A percentile compares a stretch with the other conserved stretches of the same genome.
phyloP scores from a whole-genome alignment of 2,329 filamentous ascomycete genomes.

The Epichloe typhina region DNA sequence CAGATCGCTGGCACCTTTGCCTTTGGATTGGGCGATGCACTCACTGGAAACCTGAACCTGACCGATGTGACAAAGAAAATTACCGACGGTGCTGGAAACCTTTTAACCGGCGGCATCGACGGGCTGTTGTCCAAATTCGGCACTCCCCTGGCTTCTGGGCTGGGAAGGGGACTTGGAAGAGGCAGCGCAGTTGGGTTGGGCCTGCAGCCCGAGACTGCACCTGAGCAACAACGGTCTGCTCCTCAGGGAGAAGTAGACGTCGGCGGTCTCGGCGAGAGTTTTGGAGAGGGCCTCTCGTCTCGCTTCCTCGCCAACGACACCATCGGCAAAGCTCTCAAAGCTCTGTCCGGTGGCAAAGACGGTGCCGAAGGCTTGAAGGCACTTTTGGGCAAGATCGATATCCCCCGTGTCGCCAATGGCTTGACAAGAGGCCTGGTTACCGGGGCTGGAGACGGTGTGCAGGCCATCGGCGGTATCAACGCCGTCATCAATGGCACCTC shows the following conservation, averaged over 20 bases:
- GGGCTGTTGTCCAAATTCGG: slow-evolving; percentile 5
- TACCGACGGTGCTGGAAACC: neutral
- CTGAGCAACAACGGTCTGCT: slow-evolving; percentile 3
- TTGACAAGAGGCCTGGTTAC: slow-evolving; percentile 22
- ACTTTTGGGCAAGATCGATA: slow-evolving; percentile 9
- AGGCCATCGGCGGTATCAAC: slow-evolving; percentile 19
- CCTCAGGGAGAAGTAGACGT: slow-evolving; percentile 3
- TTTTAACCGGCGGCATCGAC: neutral
- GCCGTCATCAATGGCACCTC: slow-evolving; percentile 18
- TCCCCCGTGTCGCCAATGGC: slow-evolving; percentile 19
- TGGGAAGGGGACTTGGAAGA: slow-evolving; percentile 16
- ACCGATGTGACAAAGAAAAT: slow-evolving; percentile 2
- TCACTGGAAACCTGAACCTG: slow-evolving; percentile 10
- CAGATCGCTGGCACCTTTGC: slow-evolving; percentile 10
- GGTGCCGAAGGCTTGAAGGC: slow-evolving; percentile 6
- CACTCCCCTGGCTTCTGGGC: slow-evolving; percentile 12
- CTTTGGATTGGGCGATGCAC: slow-evolving; percentile 12
- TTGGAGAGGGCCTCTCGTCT: slow-evolving; percentile 17
- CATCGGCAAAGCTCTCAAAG: slow-evolving; percentile 11
- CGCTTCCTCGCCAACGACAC: slow-evolving; percentile 21
- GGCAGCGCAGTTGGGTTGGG: slow-evolving; percentile 16
- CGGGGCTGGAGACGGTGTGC: slow-evolving; percentile 21
- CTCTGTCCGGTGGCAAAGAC: neutral
- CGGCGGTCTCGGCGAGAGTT: slow-evolving; percentile 13
- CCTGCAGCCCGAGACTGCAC: slow-evolving; percentile 14